Conservation (phyloP, 768 basidiomycete species). For the Pholiota conissans region DNA sequence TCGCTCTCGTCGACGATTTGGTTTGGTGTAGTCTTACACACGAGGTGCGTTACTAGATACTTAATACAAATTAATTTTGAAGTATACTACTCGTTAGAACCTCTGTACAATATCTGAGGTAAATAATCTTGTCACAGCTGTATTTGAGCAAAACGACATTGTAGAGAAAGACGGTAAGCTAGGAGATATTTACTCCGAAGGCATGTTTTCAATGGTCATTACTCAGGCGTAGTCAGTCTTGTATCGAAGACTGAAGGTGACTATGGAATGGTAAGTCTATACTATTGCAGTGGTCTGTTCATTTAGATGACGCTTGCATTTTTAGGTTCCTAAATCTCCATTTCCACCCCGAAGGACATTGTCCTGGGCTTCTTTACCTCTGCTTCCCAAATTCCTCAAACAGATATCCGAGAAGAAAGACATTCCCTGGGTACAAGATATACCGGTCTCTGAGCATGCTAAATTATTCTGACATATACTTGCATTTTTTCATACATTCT, state of each 20-base stretch:
- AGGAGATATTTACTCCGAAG: background rate
- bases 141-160: background rate
- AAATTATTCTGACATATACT: slow-evolving; percentile 1
- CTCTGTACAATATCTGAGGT: slow-evolving; percentile 4
- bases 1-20: slow-evolving; percentile 13
- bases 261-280: background rate
- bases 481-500: background rate
- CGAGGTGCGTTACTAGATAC: slow-evolving; percentile 14
- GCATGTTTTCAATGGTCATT: background rate
- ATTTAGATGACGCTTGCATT: background rate
- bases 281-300: background rate
- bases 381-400: background rate
- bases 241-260: slow-evolving; percentile 1
- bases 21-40: slow-evolving; percentile 12
- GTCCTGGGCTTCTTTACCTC: background rate
- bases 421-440: background rate
- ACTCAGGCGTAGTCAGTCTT: background rate
- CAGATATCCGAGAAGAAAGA: background rate
- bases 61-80: background rate
- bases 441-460: slow-evolving; percentile 6
- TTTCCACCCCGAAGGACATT: background rate
- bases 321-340: background rate
- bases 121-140: slow-evolving; percentile 4
- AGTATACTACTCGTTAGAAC: background rate
- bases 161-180: slow-evolving; percentile 4